A percentile compares a stretch with the other conserved stretches of the same genome.
Evolutionary conservation across 352 stramenopile genomes (phyloP).

Genomic region (Pythium folliculosum): DNA sequence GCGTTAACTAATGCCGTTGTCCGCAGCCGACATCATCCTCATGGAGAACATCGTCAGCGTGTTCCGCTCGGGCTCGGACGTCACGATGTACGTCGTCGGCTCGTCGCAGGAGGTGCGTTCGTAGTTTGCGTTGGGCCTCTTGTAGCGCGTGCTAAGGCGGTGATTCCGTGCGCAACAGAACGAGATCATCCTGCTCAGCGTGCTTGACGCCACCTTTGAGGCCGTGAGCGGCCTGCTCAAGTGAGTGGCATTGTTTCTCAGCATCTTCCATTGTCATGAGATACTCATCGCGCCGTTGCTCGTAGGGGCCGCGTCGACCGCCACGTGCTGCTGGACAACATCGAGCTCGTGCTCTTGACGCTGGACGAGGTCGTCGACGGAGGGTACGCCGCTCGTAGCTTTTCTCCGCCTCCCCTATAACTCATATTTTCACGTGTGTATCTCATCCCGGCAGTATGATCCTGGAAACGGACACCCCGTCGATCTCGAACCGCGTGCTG

Average conservation of each 20-base stretch:
- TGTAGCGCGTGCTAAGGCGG: constrained; percentile 3
- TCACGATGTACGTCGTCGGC: constrained; percentile 89
- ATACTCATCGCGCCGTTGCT: not conserved
- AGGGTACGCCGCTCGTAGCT: constrained; percentile 51
- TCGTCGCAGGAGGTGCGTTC: constrained; percentile 67
- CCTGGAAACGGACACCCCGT: constrained; percentile 86
- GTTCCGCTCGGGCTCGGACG: constrained; percentile 86
- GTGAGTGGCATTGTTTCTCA: constrained; percentile 38
- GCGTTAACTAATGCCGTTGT: not conserved
- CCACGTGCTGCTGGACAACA: constrained; percentile 90
- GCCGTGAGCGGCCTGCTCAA: constrained; percentile 86
- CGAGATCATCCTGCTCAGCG: constrained; percentile 86
- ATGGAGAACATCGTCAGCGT: constrained; percentile 91
- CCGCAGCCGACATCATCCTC: constrained; percentile 83
- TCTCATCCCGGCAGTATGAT: no score
- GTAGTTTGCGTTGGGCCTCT: no score
- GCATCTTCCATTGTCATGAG: not conserved
- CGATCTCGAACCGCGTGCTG: constrained; percentile 89
- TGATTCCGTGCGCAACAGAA: no score
- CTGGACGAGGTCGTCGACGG: constrained; percentile 92
- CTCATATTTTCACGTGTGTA: not conserved
- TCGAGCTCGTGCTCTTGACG: constrained; percentile 88
- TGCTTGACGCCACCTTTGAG: constrained; percentile 86
- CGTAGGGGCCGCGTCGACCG: constrained; percentile 81
- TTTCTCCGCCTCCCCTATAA: no score